Conservation (phyloP, 169 alveolate species). For the Blepharisma undulans region DNA sequence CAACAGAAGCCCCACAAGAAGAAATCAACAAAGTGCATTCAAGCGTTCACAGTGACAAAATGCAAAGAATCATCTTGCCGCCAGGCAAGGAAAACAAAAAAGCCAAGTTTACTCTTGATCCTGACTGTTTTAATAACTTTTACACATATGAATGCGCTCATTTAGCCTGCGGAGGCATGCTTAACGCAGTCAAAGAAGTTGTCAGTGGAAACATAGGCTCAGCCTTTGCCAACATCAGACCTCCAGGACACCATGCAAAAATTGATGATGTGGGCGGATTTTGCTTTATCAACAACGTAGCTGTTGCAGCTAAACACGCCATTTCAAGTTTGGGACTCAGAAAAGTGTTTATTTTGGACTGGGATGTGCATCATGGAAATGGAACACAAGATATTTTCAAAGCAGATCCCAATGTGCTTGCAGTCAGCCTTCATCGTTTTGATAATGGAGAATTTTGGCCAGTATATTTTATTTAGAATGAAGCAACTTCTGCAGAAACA, state of each 20-base stretch:
- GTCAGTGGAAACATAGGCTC: constrained; percentile 42
- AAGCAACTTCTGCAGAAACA: constrained; percentile 51
- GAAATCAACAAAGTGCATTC: constrained; percentile 17
- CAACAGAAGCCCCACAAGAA: neutral
- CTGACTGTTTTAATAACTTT: constrained; percentile 45
- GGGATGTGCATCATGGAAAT: constrained; percentile 92
- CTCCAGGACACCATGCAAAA: constrained; percentile 84
- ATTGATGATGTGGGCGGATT: constrained; percentile 55
- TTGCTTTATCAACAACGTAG: constrained; percentile 82
- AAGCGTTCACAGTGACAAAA: neutral
- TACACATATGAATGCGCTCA: constrained; percentile 52
- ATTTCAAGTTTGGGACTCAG: constrained; percentile 57
- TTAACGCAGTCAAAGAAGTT: constrained; percentile 57
- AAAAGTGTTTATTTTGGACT: constrained; percentile 82
- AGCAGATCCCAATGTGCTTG: constrained; percentile 73
- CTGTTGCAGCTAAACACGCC: constrained; percentile 79
- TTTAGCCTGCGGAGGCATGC: constrained; percentile 68
- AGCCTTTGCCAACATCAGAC: constrained; percentile 75
- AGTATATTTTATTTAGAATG: constrained; percentile 51
- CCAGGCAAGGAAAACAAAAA: neutral
- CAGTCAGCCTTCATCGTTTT: constrained; percentile 81
- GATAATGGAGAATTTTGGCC: constrained; percentile 78
- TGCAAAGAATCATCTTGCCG: neutral
- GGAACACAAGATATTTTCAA: constrained; percentile 82
- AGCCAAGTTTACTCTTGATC: neutral